These are phyloP conservation scores for Iodosphaeria phyllophila DNA, from an alignment of 2,329 filamentous ascomycete genomes.

Conservation along the genomic window DNA sequence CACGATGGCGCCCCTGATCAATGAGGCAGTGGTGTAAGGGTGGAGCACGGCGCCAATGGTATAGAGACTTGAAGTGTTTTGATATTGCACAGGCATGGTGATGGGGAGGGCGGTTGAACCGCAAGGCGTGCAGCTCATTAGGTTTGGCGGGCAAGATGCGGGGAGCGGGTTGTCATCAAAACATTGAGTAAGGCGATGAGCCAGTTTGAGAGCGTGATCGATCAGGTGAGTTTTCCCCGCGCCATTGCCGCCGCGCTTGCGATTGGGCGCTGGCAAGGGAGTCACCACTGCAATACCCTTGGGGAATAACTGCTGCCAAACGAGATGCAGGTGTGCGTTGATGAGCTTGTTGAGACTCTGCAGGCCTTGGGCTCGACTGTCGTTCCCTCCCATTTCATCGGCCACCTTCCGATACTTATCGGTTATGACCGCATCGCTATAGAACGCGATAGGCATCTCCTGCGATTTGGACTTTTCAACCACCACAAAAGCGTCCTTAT, in stretches of 20 bases:
- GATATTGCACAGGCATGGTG: slow-evolving; percentile 45
- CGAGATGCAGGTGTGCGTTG: slow-evolving; percentile 66
- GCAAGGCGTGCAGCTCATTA: slow-evolving; percentile 56
- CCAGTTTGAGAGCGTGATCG: slow-evolving; percentile 51
- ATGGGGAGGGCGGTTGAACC: slow-evolving; percentile 45
- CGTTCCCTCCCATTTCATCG: slow-evolving; percentile 36
- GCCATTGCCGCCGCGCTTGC: too few relatives aligned
- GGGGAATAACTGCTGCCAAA: slow-evolving; percentile 65
- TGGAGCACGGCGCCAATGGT: slow-evolving; percentile 81
- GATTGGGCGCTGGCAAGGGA: slow-evolving; percentile 56
- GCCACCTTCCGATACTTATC: slow-evolving; percentile 49
- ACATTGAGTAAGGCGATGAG: slow-evolving; percentile 58
- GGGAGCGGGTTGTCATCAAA: slow-evolving; percentile 54
- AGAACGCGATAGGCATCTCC: slow-evolving; percentile 59
- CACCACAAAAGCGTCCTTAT: slow-evolving; percentile 40
- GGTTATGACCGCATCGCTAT: slow-evolving; percentile 43
- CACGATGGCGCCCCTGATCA: too few relatives aligned
- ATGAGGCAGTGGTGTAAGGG: slow-evolving; percentile 68
- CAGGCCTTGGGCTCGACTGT: slow-evolving; percentile 44
- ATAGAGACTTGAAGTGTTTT: slow-evolving; percentile 55
- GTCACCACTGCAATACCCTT: slow-evolving; percentile 68
- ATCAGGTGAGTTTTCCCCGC: slow-evolving; percentile 57
- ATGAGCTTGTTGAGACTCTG: slow-evolving; percentile 54
- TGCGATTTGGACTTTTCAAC: slow-evolving; percentile 50
- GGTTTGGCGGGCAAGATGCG: slow-evolving; percentile 69